Evolutionary conservation across 371 early-diverging fungal genomes (phyloP).

Genomic region (Dichotomocladium elegans): DNA sequence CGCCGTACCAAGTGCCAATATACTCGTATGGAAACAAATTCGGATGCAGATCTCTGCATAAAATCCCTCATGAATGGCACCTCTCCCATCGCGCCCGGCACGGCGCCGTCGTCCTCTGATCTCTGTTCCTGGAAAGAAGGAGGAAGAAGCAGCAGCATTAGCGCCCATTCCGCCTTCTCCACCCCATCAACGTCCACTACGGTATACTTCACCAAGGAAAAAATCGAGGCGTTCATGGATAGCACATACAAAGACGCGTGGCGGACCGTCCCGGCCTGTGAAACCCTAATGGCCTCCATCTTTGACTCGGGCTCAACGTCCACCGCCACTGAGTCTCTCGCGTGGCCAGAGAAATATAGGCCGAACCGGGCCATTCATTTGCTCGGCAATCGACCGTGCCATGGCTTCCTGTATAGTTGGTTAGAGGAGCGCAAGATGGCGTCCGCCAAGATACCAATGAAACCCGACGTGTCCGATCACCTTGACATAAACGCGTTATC

Average conservation of each 20-base stretch:
- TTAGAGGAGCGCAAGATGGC: constrained; percentile 17
- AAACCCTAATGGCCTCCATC: background rate
- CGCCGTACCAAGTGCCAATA: background rate
- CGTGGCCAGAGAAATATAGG: constrained; percentile 35
- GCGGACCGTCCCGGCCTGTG: background rate
- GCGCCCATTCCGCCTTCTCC: background rate
- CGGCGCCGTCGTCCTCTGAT: background rate
- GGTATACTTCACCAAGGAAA: background rate
- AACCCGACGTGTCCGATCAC: background rate
- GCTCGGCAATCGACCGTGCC: constrained; percentile 6
- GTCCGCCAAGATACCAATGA: background rate
- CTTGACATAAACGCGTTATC: background rate
- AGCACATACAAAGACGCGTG: background rate
- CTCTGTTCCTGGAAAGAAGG: background rate
- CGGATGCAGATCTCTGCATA: background rate
- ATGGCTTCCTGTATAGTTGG: constrained; percentile 20
- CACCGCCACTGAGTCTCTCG: background rate
- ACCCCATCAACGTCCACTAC: background rate
- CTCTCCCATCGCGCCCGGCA: background rate
- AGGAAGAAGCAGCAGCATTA: background rate
- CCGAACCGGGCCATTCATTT: constrained; percentile 15
- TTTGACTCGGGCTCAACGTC: background rate
- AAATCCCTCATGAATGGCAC: too few species aligned
- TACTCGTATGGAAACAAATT: too few species aligned
- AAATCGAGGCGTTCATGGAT: constrained; percentile 3